Conservation (phyloP, 345 rosid species). For the Sisymbrium irio region DNA sequence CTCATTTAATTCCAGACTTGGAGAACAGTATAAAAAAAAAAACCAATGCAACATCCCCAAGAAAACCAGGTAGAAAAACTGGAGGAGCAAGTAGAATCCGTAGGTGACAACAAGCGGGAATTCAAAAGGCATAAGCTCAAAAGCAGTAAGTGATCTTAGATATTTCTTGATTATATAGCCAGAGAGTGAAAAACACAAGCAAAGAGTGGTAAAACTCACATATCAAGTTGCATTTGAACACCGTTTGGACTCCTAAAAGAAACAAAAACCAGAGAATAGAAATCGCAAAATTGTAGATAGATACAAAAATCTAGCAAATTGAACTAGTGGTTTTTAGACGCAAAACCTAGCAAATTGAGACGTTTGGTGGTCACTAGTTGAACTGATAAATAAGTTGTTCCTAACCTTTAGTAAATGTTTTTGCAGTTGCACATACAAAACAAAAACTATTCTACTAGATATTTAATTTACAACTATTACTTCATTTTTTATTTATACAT, state of each 20-base stretch:
- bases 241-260: slow-evolving; percentile 55
- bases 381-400: background rate
- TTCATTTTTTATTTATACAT: background rate
- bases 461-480: background rate
- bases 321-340: background rate
- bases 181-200: slow-evolving; percentile 5
- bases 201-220: slow-evolving; percentile 49
- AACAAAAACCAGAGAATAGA: background rate
- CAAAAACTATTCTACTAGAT: background rate
- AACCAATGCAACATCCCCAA: background rate
- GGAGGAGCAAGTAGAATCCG: background rate
- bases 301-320: too few species aligned
- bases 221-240: slow-evolving; percentile 74
- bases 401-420: background rate
- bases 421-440: too few species aligned
- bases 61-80: background rate
- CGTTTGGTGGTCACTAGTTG: background rate
- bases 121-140: background rate
- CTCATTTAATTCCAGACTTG: background rate
- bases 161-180: background rate
- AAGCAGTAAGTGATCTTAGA: slow-evolving; percentile 3
- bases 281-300: too few species aligned
- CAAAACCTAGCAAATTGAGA: background rate
- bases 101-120: background rate
- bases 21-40: background rate